Base-by-base conservation (phyloP, 768 basidiomycete genomes). In the Gloeopeniophorella convolvens region DNA sequence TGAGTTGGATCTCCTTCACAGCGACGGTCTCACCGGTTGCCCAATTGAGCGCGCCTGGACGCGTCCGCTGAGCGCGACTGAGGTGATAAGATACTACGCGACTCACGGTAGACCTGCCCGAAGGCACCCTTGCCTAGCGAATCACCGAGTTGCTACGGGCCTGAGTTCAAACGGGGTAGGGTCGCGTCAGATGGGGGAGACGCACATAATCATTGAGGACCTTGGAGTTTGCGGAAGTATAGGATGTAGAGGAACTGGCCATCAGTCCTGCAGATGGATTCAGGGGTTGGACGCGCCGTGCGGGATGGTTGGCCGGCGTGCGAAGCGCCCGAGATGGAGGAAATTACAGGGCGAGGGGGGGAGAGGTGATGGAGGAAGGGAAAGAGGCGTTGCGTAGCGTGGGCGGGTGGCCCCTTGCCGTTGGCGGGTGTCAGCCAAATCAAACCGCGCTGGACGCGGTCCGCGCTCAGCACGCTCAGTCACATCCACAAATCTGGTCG, bases 11-110 rank as follows among this genome's bases (percentile, higher is more conserved):
- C 68, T 97, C 94, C 75, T 99, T 99, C 62, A 99, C 87, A 3
- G 96, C 96, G 34, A 98, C 95, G 2, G 95, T 96, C 72, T 98
- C 96, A 21, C 96, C 96, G 21, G 92, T 97, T 13, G 89, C 86
- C 85, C 91, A 93, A 61, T 95, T 94, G 63, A 95, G 71, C 41
- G 88, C 89, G 58, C 89, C 89, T 90, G 57, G 30, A 40, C n/a
- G 39, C 32, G 16, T 31, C 36, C 51, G 4, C 43, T 45, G 35
- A 39, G 40, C n/a, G 23, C 35, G 54, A 13, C 30, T 12, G 9
- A 11, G 26, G 41, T 21, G 36, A 24, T 32, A 30, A 23, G 21
- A 31, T 18, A 21, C 21, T 0, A 41, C 39, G 40, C 49, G 35
- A 80, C 89, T 66, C 71, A 89, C 93, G 85, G 68, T 93, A 97